Percentiles rank a stretch among this genome's conserved stretches.
Evolutionary conservation across 441 rosid genomes (phyloP).

Genomic region (Raphanus hybrid): DNA sequence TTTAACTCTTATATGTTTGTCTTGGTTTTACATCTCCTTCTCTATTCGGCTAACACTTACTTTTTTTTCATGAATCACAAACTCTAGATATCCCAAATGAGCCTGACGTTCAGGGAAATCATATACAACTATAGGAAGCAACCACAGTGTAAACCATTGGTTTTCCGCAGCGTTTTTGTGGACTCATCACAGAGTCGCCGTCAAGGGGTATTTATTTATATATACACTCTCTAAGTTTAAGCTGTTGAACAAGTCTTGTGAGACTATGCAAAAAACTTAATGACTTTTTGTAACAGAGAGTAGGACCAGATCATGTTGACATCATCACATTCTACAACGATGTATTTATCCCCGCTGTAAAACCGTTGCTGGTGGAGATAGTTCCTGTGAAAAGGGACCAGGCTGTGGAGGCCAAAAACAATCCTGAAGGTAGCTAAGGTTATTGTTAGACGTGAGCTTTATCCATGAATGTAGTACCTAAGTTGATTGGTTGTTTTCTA

Average conservation of each 20-base stretch:
- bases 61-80: conserved; percentile 19
- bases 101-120: conserved; percentile 84
- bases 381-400: conserved; percentile 60
- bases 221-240: neutral
- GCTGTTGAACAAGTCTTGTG: conserved; percentile 18
- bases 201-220: conserved; percentile 53
- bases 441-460: neutral
- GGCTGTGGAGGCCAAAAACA: conserved; percentile 61
- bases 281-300: conserved; percentile 60
- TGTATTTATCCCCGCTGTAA: conserved; percentile 77
- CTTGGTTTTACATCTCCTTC: conserved; percentile 13
- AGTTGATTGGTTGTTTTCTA: conserved; percentile 36
- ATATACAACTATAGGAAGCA: conserved; percentile 93
- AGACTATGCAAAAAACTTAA: conserved; percentile 33
- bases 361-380: conserved; percentile 83
- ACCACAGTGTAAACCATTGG: conserved; percentile 94
- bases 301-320: conserved; percentile 85
- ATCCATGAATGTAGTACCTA: conserved; percentile 6
- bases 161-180: conserved; percentile 86
- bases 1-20: conserved; percentile 9
- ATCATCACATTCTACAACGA: conserved; percentile 94
- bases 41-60: conserved; percentile 31
- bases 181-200: conserved; percentile 68
- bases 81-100: conserved; percentile 80
- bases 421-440: conserved; percentile 57